Evolutionary conservation across 371 early-diverging fungal species (phyloP).

Genomic region (Apophysomyces elegans): DNA sequence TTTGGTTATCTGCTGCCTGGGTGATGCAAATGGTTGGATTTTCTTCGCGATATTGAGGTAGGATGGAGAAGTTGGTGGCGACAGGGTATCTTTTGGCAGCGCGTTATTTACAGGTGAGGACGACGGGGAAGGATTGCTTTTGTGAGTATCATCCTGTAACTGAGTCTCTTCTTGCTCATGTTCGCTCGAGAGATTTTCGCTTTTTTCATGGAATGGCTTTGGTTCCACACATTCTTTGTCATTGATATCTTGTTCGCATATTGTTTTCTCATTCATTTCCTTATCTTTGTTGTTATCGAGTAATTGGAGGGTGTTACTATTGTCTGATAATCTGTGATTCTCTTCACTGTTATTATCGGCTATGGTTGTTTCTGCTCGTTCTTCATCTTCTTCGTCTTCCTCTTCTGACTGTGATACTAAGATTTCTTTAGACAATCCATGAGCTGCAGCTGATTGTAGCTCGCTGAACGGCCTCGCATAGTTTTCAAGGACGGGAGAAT

Average conservation of each 20-base stretch:
- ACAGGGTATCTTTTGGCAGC: constrained; percentile 1
- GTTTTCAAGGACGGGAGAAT: constrained; percentile 26
- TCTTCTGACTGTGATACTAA: not conserved
- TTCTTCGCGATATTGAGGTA: not conserved
- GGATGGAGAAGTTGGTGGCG: constrained; percentile 2
- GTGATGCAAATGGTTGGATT: not conserved
- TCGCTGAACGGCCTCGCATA: constrained; percentile 16
- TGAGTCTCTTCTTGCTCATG: not conserved
- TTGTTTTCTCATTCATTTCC: not conserved
- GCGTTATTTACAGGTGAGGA: not conserved
- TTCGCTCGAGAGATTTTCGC: not conserved
- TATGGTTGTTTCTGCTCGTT: not conserved
- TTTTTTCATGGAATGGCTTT: not conserved
- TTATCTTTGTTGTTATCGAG: not conserved
- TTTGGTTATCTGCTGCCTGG: constrained; percentile 20
- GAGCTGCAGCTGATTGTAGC: constrained; percentile 2
- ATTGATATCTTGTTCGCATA: not conserved
- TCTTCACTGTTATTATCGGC: not conserved
- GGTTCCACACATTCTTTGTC: not conserved
- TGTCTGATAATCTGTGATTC: not conserved
- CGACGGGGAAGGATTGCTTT: not conserved
- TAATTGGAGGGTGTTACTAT: not conserved
- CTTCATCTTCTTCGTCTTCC: not conserved
- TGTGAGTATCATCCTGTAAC: not conserved
- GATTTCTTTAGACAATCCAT: not conserved